Evolutionary conservation across 2,329 filamentous ascomycete species (phyloP).

Genomic region (Xylaria sp.): DNA sequence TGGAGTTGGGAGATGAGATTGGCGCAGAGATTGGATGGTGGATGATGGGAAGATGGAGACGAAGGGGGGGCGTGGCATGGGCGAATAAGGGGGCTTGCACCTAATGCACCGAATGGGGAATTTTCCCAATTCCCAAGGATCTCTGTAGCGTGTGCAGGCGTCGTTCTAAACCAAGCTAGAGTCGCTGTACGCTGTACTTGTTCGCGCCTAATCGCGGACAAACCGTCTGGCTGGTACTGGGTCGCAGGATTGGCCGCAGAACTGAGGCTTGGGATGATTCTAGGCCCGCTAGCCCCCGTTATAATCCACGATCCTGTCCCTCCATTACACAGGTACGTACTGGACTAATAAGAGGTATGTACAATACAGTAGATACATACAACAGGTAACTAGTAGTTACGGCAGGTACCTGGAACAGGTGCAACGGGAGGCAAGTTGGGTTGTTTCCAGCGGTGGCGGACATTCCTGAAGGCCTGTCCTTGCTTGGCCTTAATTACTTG

Average conservation of each 20-base stretch:
- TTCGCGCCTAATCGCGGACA: slow-evolving; percentile 44
- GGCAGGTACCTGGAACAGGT: not conserved
- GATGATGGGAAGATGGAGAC: slow-evolving; percentile 13
- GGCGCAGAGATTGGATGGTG: slow-evolving; percentile 18
- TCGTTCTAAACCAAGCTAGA: slow-evolving; percentile 48
- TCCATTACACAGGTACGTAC: not conserved
- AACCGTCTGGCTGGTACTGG: slow-evolving; percentile 50
- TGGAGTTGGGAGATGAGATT: slow-evolving; percentile 19
- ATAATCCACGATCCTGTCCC: slow-evolving; percentile 14
- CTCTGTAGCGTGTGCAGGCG: slow-evolving; percentile 35
- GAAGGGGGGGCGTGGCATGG: slow-evolving; percentile 33
- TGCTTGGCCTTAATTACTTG: not conserved
- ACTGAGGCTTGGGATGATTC: slow-evolving; percentile 49
- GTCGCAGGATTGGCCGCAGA: slow-evolving; percentile 52
- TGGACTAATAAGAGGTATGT: no score
- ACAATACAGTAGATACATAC: no score
- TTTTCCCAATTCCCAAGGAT: slow-evolving; percentile 29
- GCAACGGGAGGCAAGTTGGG: not conserved
- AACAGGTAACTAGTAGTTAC: no score
- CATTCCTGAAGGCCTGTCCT: not conserved
- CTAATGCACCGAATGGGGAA: slow-evolving; percentile 35
- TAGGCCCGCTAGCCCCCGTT: slow-evolving; percentile 36
- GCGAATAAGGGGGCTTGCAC: slow-evolving; percentile 32
- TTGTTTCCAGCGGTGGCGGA: no score
- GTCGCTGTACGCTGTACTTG: slow-evolving; percentile 7